phyloP scores from a whole-genome alignment of 2,329 filamentous ascomycete species.

The Colletotrichum aenigma region DNA sequence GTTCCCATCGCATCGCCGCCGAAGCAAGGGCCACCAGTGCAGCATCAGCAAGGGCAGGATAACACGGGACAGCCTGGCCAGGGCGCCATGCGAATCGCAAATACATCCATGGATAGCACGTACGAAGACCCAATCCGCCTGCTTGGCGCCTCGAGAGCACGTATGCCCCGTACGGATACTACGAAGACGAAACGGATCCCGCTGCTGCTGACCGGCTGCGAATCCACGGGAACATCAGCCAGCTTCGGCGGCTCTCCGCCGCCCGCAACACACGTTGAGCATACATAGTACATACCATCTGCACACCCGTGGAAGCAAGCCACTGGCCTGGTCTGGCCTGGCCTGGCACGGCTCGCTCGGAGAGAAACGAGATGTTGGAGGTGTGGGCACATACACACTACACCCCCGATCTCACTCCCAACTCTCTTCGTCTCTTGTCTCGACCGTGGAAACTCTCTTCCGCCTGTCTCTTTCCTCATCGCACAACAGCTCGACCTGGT shows the following conservation, averaged over 20 bases:
- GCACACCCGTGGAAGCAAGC: background rate
- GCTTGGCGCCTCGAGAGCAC: background rate
- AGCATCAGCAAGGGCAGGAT: background rate
- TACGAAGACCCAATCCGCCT: background rate
- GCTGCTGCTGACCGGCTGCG: background rate
- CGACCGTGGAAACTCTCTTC: background rate
- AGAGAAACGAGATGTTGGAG: background rate
- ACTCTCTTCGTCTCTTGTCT: constrained; percentile 1
- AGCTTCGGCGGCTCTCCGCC: background rate
- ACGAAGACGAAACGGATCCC: background rate
- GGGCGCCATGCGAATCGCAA: background rate
- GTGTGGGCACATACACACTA: background rate
- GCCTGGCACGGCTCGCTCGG: constrained; percentile 11
- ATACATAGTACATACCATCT: background rate
- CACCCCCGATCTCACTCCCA: background rate
- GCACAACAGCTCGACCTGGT: background rate
- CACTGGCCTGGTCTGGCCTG: background rate
- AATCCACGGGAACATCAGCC: background rate
- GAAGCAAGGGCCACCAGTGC: background rate
- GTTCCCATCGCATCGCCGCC: background rate
- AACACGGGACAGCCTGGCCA: background rate
- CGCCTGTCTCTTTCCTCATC: background rate
- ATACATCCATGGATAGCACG: background rate
- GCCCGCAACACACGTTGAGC: background rate
- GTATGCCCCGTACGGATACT: background rate